Evolutionary conservation across 2,329 filamentous ascomycete genomes (phyloP).

Genomic region (Calonectria pseudoturangicola): DNA sequence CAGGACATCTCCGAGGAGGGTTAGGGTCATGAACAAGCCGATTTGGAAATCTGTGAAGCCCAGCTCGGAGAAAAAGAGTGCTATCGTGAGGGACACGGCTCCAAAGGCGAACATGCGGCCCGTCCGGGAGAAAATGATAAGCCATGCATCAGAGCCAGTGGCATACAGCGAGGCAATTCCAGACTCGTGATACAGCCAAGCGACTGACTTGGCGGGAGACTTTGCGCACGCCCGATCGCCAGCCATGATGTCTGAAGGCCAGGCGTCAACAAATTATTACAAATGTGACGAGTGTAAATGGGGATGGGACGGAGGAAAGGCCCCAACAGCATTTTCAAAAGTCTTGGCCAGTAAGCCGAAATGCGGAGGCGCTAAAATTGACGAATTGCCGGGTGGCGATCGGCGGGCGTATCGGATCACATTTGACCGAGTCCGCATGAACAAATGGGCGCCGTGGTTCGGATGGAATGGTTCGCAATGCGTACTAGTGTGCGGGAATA

Average conservation of each 20-base stretch:
- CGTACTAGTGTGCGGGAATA: conserved; percentile 19
- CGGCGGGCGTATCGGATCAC: conserved; percentile 20
- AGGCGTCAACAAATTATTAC: not conserved
- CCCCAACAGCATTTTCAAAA: conserved; percentile 10
- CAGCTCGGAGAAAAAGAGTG: conserved; percentile 75
- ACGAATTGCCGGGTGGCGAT: conserved; percentile 21
- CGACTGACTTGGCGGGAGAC: conserved; percentile 43
- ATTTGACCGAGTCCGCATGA: conserved; percentile 17
- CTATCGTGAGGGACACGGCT: conserved; percentile 75
- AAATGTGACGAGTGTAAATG: conserved; percentile 13
- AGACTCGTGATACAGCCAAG: conserved; percentile 66
- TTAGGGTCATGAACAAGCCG: conserved; percentile 79
- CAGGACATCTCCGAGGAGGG: conserved; percentile 76
- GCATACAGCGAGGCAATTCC: conserved; percentile 67
- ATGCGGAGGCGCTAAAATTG: conserved; percentile 30
- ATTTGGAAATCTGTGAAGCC: conserved; percentile 74
- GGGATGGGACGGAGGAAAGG: not conserved
- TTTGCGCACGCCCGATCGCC: conserved; percentile 1
- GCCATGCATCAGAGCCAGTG: conserved; percentile 62
- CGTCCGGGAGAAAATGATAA: conserved; percentile 59
- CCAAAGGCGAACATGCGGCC: conserved; percentile 79
- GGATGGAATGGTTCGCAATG: conserved; percentile 18
- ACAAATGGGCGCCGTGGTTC: conserved; percentile 10
- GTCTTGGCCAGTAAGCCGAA: conserved; percentile 31
- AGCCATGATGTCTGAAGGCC: conserved; percentile 17